Base-by-base conservation (phyloP, 1,284 basidiomycete species). In the Inonotus obliquus region DNA sequence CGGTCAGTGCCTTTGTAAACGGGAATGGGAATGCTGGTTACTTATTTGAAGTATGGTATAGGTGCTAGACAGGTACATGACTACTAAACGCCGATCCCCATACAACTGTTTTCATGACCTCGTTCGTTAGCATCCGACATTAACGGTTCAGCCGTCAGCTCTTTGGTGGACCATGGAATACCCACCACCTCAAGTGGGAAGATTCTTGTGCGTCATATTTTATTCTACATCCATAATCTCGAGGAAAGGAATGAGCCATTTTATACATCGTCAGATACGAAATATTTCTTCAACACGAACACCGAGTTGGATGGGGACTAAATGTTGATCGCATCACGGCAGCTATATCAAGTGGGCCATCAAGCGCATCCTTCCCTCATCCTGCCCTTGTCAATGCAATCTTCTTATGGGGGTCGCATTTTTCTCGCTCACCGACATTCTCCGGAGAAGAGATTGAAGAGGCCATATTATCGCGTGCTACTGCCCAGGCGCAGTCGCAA, bases 351-450 rank as follows among this genome's bases (percentile, higher is more conserved):
- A 14, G 19, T 17, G n/a, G 14, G 1, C 52, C 53, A 10, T 53
- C 47, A 21, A 52, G 38, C 29, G 14, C 53, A 13, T 25, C 11
- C 3, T 57, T 56, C 37, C 63, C 59, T 1, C 63, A 64, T 41
- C 25, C 21, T 23, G 63, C 53, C 25, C 59, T 64, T 35, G 32
- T 61, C n/a, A 57, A 53, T 49, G 54, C 59, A 7, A 47, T 64
- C 7, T 64, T 57, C 47, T 54, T 64, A 32, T 64, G 63, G 63
- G 63, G 63, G 1, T 57, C 45, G n/a, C 57, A 37, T 10, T 60
- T 63, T 23, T 55, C 58, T 32, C 53, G 47, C 17, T 57, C 32
- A 21, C 21, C n/a, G 17, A 4, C 25, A 13, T 13, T 59, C 21
- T 49, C 37, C n/a, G 38, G 21, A 39, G 49, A 58, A 25, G 35